These are phyloP conservation scores for Colletotrichum echinochloae DNA, from an alignment of 2,329 filamentous ascomycete genomes.

Conservation along the genomic window DNA sequence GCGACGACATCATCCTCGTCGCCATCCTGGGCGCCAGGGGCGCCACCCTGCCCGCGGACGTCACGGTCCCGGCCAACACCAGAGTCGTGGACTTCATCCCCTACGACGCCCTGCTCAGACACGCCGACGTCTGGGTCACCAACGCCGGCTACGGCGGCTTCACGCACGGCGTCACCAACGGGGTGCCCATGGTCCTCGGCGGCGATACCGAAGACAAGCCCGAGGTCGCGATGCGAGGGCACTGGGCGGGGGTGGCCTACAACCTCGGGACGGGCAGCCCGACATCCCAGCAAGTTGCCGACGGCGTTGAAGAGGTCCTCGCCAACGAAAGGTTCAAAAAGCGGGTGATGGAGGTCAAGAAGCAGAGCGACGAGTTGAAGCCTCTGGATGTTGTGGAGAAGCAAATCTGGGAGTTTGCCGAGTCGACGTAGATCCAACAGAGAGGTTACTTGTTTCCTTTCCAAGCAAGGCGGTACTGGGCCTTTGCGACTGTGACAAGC, in stretches of 20 bases:
- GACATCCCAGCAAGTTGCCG: constrained; percentile 45
- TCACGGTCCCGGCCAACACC: constrained; percentile 55
- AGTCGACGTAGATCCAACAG: constrained; percentile 6
- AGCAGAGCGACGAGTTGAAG: constrained; percentile 50
- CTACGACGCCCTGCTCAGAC: constrained; percentile 59
- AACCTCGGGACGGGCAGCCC: constrained; percentile 55
- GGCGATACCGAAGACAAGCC: constrained; percentile 57
- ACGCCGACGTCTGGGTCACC: constrained; percentile 59
- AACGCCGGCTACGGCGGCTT: constrained; percentile 64
- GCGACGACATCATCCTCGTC: constrained; percentile 53
- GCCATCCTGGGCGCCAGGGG: constrained; percentile 48
- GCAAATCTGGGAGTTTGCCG: constrained; percentile 39
- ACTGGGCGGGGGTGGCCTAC: constrained; percentile 58
- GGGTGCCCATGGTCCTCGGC: constrained; percentile 61
- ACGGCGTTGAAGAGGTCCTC: constrained; percentile 50
- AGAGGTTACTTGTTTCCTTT: no score
- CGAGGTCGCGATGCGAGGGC: constrained; percentile 55
- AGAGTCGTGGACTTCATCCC: constrained; percentile 60
- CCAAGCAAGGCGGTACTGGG: no score
- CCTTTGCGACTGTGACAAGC: no score
- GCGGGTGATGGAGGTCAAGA: constrained; percentile 47
- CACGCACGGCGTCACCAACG: constrained; percentile 57
- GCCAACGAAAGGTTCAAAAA: constrained; percentile 47
- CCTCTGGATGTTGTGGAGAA: constrained; percentile 28
- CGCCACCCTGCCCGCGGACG: constrained; percentile 43